Percentiles rank a stretch among this genome's conserved stretches.
These are phyloP conservation scores for Syncephalastrum contaminatum DNA, from an alignment of 371 early-diverging fungal species.

Conservation along the genomic window DNA sequence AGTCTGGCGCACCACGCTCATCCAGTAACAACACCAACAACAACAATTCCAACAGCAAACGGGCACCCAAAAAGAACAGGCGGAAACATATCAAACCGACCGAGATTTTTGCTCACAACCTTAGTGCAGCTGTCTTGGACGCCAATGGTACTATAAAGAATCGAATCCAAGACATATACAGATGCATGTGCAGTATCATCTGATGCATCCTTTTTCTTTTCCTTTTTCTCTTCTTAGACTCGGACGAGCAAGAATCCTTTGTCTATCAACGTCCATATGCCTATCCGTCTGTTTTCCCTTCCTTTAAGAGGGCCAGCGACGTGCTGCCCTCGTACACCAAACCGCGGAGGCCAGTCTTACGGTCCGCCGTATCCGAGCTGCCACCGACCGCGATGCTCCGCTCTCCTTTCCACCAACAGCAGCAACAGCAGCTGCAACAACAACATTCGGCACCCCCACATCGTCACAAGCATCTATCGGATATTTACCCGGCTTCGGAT, in stretches of 20 bases:
- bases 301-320: conserved; percentile 16
- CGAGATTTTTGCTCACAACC: conserved; percentile 44
- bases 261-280: conserved; percentile 31
- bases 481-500: not conserved
- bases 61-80: conserved; percentile 15
- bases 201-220: conserved; percentile 2
- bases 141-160: conserved; percentile 36
- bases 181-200: not conserved
- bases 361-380: conserved; percentile 40
- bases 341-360: conserved; percentile 33
- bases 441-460: conserved; percentile 2
- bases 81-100: conserved; percentile 25
- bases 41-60: conserved; percentile 15
- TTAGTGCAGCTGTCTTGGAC: conserved; percentile 49
- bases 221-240: conserved; percentile 22
- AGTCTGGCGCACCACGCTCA: conserved; percentile 6
- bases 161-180: conserved; percentile 1
- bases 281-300: conserved; percentile 25
- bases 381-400: conserved; percentile 25
- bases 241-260: conserved; percentile 36
- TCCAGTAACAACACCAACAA: conserved; percentile 4
- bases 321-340: conserved; percentile 12
- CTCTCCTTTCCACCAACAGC: conserved; percentile 4
- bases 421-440: not conserved
- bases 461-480: conserved; percentile 1